A percentile compares a stretch with the other conserved stretches of the same genome.
phyloP scores from a whole-genome alignment of 2,329 filamentous ascomycete species.

The Cladophialophora bantiana region DNA sequence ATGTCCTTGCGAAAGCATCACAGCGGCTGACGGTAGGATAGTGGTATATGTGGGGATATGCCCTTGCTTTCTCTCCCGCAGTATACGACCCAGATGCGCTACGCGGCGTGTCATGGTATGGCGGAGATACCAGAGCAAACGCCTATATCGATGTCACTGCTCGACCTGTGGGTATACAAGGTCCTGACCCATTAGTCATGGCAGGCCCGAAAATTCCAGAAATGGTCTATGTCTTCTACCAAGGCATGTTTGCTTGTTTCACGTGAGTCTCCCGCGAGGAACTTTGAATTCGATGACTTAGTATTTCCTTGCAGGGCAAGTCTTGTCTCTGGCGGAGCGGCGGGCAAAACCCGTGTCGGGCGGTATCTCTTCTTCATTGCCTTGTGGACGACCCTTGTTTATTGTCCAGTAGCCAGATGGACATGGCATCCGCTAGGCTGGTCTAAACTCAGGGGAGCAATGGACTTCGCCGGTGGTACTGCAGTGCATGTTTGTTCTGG shows the following conservation, averaged over 20 bases:
- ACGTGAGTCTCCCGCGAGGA: slow-evolving; percentile 1
- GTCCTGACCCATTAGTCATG: slow-evolving; percentile 6
- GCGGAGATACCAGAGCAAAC: slow-evolving; percentile 13
- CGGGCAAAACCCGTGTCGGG: slow-evolving; percentile 13
- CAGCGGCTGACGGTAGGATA: neutral
- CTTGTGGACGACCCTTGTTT: slow-evolving; percentile 19
- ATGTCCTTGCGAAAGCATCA: neutral
- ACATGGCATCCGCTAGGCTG: slow-evolving; percentile 15
- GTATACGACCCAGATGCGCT: neutral
- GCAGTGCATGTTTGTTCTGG: slow-evolving; percentile 22
- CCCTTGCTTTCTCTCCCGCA: slow-evolving; percentile 16
- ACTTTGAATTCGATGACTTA: neutral
- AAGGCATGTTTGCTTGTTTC: slow-evolving; percentile 25
- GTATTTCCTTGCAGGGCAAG: slow-evolving; percentile 11
- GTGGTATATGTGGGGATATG: slow-evolving; percentile 22
- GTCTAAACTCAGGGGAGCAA: slow-evolving; percentile 17
- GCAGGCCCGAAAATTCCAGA: slow-evolving; percentile 18
- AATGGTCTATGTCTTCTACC: slow-evolving; percentile 25
- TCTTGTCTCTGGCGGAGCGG: slow-evolving; percentile 16
- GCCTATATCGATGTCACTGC: slow-evolving; percentile 17
- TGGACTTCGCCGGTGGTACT: slow-evolving; percentile 23
- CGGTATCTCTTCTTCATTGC: slow-evolving; percentile 19
- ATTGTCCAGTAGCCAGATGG: slow-evolving; percentile 19
- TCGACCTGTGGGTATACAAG: slow-evolving; percentile 18
- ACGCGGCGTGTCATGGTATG: slow-evolving; percentile 16